A percentile compares a stretch with the other conserved stretches of the same genome.
These are phyloP conservation scores for Cryphonectria carpinicola DNA, from an alignment of 2,329 filamentous ascomycete genomes.

Conservation along the genomic window DNA sequence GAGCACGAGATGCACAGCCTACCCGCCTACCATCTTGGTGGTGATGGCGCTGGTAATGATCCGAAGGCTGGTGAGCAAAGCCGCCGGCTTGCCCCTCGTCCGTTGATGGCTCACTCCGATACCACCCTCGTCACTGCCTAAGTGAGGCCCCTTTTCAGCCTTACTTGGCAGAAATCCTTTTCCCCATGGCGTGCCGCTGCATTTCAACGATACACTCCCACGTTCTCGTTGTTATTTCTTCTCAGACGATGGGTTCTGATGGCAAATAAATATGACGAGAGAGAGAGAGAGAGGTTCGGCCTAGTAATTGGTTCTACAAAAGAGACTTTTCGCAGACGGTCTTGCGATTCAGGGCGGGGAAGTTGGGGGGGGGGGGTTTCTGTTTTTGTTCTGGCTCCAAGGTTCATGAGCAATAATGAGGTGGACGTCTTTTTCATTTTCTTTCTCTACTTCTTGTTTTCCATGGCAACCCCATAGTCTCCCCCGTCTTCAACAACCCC, in stretches of 20 bases:
- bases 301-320: not conserved
- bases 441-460: not conserved
- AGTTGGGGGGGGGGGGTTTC: no score
- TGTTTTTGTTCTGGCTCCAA: not conserved
- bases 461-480: no score
- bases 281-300: no score
- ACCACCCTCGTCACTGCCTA: not conserved
- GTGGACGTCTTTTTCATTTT: not conserved
- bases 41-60: not conserved
- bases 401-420: not conserved
- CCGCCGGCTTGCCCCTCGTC: not conserved
- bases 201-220: not conserved
- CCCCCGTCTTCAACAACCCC: not conserved
- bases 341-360: no score
- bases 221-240: no score
- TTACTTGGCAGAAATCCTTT: no score
- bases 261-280: not conserved
- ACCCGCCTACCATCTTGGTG: not conserved
- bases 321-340: not conserved
- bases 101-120: not conserved
- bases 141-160: not conserved
- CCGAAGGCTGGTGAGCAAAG: not conserved
- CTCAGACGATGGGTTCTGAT: not conserved
- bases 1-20: slow-evolving; percentile 1
- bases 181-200: not conserved